Evolutionary conservation across 2,329 filamentous ascomycete genomes (phyloP).

Genomic region (Penicillium brasilianum): DNA sequence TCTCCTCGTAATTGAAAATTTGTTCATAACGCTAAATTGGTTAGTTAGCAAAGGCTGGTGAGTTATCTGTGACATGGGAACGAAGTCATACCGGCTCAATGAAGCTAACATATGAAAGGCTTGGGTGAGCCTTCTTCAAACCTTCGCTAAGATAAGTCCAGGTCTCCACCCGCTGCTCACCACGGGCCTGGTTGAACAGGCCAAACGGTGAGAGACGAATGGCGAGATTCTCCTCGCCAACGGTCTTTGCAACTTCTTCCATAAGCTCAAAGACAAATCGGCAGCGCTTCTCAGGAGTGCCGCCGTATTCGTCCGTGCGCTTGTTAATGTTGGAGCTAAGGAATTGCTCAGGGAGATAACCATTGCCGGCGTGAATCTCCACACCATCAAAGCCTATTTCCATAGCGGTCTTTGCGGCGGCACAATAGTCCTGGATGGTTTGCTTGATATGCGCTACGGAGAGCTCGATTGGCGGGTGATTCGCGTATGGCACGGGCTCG

Average conservation of each 20-base stretch:
- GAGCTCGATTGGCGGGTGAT: constrained; percentile 52
- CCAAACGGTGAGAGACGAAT: constrained; percentile 57
- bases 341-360: constrained; percentile 61
- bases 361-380: constrained; percentile 57
- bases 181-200: constrained; percentile 58
- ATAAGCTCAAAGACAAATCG: constrained; percentile 64
- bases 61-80: not conserved
- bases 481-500: constrained; percentile 45
- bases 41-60: not conserved
- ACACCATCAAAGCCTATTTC: constrained; percentile 61
- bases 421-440: constrained; percentile 52
- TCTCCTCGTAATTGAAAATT: constrained; percentile 55
- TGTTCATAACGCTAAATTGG: constrained; percentile 58
- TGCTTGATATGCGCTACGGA: constrained; percentile 53
- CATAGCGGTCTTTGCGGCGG: constrained; percentile 56
- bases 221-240: constrained; percentile 54
- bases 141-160: constrained; percentile 57
- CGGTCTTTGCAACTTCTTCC: constrained; percentile 47
- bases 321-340: constrained; percentile 56
- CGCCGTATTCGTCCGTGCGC: constrained; percentile 58
- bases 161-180: constrained; percentile 58
- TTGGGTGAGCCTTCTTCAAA: constrained; percentile 52
- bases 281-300: constrained; percentile 57
- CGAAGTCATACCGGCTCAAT: constrained; percentile 53
- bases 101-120: constrained; percentile 60